These are phyloP conservation scores for Blastocystis sp. DNA, from an alignment of 352 stramenopile species.

Conservation along the genomic window DNA sequence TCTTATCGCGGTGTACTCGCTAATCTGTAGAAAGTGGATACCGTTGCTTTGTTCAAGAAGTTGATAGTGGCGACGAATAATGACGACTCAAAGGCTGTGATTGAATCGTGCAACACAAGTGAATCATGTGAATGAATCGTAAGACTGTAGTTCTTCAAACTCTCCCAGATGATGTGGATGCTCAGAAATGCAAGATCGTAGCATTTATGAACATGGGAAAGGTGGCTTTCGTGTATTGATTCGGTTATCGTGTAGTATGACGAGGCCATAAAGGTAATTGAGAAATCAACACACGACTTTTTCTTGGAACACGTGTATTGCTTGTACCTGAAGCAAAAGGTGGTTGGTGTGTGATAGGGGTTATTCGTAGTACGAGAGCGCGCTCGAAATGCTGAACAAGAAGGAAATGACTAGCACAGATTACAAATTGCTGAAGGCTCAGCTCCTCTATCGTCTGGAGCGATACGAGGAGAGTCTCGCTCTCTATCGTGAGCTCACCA, in stretches of 20 bases:
- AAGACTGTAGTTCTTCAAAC: slow-evolving; percentile 58
- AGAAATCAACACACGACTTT: slow-evolving; percentile 59
- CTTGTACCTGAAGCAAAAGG: slow-evolving; percentile 61
- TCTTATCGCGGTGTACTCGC: background rate
- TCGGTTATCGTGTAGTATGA: slow-evolving; percentile 21
- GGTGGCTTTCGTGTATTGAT: background rate
- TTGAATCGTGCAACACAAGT: slow-evolving; percentile 62
- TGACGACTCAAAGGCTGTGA: slow-evolving; percentile 61
- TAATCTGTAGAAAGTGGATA: slow-evolving; percentile 48
- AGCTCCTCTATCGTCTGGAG: slow-evolving; percentile 65
- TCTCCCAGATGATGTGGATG: slow-evolving; percentile 61
- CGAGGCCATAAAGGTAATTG: slow-evolving; percentile 62
- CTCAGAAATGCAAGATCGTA: slow-evolving; percentile 66
- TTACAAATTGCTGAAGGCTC: slow-evolving; percentile 43
- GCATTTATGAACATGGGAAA: slow-evolving; percentile 55
- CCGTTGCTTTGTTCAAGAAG: slow-evolving; percentile 38
- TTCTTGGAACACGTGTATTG: slow-evolving; percentile 45
- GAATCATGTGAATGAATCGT: background rate
- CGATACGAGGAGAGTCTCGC: slow-evolving; percentile 59
- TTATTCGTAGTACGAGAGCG: slow-evolving; percentile 33
- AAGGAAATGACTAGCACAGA: background rate
- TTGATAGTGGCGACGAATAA: slow-evolving; percentile 29
- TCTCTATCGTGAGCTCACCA: slow-evolving; percentile 15
- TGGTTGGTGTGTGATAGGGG: background rate
- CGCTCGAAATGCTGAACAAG: slow-evolving; percentile 43